phyloP scores from a whole-genome alignment of 2,329 filamentous ascomycete species.

The Penicillium sp. region DNA sequence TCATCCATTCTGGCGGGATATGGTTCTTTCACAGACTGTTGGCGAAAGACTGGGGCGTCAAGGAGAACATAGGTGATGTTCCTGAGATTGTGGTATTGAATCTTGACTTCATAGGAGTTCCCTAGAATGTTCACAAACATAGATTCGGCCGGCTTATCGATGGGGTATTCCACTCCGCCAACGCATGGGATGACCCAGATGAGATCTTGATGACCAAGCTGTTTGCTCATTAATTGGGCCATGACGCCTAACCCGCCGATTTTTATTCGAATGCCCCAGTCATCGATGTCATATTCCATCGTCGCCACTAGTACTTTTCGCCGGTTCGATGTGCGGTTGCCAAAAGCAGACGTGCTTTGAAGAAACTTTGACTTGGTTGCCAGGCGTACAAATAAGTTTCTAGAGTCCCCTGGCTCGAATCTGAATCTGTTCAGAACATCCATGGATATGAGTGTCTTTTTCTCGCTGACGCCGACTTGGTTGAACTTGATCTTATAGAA shows the following conservation, averaged over 20 bases:
- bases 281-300: constrained; percentile 74
- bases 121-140: constrained; percentile 67
- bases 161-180: constrained; percentile 66
- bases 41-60: constrained; percentile 68
- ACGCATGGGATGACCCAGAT: constrained; percentile 69
- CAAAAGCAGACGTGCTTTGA: constrained; percentile 41
- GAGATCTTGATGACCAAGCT: constrained; percentile 66
- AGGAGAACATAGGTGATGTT: constrained; percentile 72
- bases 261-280: constrained; percentile 73
- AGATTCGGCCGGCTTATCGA: constrained; percentile 61
- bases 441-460: constrained; percentile 47
- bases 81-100: constrained; percentile 65
- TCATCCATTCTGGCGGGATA: constrained; percentile 73
- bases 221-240: constrained; percentile 71
- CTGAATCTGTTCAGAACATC: constrained; percentile 42
- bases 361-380: constrained; percentile 42
- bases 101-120: constrained; percentile 63
- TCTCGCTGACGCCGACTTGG: constrained; percentile 58
- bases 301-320: constrained; percentile 70
- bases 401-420: constrained; percentile 32
- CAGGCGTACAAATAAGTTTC: constrained; percentile 40
- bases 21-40: constrained; percentile 65
- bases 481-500: constrained; percentile 70
- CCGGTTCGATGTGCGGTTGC: constrained; percentile 36
- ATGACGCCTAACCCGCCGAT: constrained; percentile 73